Percentiles rank a stretch among this genome's conserved stretches.
phyloP scores from a whole-genome alignment of 495 filamentous ascomycete genomes.

The Penicillium robsamsonii region DNA sequence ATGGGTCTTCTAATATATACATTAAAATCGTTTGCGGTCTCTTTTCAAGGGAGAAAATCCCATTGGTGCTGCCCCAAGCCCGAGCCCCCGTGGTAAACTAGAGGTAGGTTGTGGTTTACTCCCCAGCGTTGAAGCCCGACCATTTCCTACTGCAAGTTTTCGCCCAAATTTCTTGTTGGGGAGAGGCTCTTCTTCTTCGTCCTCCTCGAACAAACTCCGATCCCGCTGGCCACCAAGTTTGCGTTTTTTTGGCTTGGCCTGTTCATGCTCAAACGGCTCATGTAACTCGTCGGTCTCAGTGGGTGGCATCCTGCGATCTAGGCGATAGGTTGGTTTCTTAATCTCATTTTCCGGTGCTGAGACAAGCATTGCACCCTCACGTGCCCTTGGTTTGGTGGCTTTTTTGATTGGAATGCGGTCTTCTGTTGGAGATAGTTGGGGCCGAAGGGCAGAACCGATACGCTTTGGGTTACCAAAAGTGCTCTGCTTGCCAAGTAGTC shows the following conservation, averaged over 20 bases:
- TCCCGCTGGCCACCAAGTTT: constrained; percentile 63
- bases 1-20: neutral
- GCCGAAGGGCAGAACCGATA: constrained; percentile 9
- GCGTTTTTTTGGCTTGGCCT: constrained; percentile 68
- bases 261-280: constrained; percentile 33
- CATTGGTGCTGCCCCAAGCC: constrained; percentile 38
- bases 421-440: constrained; percentile 5
- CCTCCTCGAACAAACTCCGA: constrained; percentile 75
- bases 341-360: constrained; percentile 3
- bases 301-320: constrained; percentile 3
- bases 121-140: constrained; percentile 19
- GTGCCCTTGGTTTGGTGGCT: constrained; percentile 8
- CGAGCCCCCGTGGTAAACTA: constrained; percentile 16
- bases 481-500: neutral
- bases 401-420: constrained; percentile 6
- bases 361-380: neutral
- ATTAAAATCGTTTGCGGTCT: constrained; percentile 55
- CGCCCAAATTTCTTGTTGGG: constrained; percentile 33
- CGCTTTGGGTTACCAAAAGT: neutral
- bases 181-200: constrained; percentile 40
- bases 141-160: constrained; percentile 28
- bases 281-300: constrained; percentile 7
- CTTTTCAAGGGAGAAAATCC: constrained; percentile 81
- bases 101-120: constrained; percentile 21
- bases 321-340: constrained; percentile 8